phyloP scores from a whole-genome alignment of 768 basidiomycete species.

The Tulasnella sp. region DNA sequence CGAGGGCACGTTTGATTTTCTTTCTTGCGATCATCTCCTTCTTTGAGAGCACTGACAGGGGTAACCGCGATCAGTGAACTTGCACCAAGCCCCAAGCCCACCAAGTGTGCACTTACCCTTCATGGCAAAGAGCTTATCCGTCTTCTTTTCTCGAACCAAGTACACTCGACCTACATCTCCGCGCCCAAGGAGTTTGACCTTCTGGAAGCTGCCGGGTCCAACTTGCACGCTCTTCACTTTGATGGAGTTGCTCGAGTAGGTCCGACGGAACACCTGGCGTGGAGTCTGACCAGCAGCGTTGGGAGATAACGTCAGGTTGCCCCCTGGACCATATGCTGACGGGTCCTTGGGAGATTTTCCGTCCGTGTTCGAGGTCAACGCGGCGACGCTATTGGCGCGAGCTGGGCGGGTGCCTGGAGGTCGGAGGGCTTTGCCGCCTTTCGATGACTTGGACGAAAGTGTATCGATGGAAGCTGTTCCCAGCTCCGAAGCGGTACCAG shows the following conservation, averaged over 20 bases:
- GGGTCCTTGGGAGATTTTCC: slow-evolving; percentile 27
- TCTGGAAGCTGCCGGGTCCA: slow-evolving; percentile 87
- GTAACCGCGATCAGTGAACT: slow-evolving; percentile 30
- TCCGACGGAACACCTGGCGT: slow-evolving; percentile 75
- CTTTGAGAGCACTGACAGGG: slow-evolving; percentile 82
- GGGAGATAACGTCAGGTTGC: slow-evolving; percentile 36
- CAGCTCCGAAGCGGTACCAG: slow-evolving; percentile 45
- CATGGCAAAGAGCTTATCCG: slow-evolving; percentile 94
- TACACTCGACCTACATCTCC: slow-evolving; percentile 99
- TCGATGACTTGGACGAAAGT: slow-evolving; percentile 67
- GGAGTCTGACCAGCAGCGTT: slow-evolving; percentile 38
- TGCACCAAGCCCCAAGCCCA: slow-evolving; percentile 18
- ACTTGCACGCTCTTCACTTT: slow-evolving; percentile 93
- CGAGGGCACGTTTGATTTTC: slow-evolving; percentile 97
- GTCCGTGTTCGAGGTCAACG: slow-evolving; percentile 24
- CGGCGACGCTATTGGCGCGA: slow-evolving; percentile 25
- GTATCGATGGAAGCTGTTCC: slow-evolving; percentile 74
- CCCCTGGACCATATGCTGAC: slow-evolving; percentile 28
- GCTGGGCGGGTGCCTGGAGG: slow-evolving; percentile 21
- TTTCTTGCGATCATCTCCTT: slow-evolving; percentile 99
- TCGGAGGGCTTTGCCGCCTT: slow-evolving; percentile 36
- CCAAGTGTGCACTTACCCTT: slow-evolving; percentile 66
- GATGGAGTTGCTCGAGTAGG: slow-evolving; percentile 97
- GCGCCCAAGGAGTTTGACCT: slow-evolving; percentile 96
- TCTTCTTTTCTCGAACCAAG: slow-evolving; percentile 97